Conservation (phyloP, 306 rosid species). For the Astragalus glycyphyllos region DNA sequence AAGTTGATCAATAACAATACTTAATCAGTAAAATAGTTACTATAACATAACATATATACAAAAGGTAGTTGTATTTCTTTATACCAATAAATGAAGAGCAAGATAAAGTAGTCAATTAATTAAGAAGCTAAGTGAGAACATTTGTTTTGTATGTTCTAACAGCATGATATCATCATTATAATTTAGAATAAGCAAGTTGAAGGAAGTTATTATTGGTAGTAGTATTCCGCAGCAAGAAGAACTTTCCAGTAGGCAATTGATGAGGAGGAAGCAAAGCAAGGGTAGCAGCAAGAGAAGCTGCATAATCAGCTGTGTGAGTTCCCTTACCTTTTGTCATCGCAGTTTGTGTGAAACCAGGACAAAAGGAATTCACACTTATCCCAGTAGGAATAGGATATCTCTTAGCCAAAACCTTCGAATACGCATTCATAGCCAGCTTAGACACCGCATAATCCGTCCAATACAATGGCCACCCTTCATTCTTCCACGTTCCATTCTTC, state of each 20-base stretch:
- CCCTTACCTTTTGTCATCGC: conserved; percentile 84
- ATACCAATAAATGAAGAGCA: no score
- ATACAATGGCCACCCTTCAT: conserved; percentile 76
- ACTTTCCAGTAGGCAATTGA: conserved; percentile 60
- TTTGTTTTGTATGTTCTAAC: no score
- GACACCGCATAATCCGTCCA: conserved; percentile 97
- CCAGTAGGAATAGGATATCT: conserved; percentile 23
- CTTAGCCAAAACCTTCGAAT: conserved; percentile 68
- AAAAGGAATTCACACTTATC: conserved; percentile 63
- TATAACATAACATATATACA: no score
- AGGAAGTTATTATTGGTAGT: neutral
- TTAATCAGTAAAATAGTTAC: no score
- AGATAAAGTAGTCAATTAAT: no score
- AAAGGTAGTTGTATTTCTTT: no score
- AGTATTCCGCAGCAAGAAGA: conserved; percentile 41
- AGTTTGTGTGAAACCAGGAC: conserved; percentile 93
- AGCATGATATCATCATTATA: conserved; percentile 30
- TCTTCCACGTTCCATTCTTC: conserved; percentile 68
- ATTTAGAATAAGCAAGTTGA: conserved; percentile 19
- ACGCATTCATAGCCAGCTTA: conserved; percentile 78
- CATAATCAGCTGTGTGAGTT: conserved; percentile 63
- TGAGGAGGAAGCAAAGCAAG: conserved; percentile 74
- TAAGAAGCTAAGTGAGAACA: no score
- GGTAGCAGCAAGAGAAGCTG: conserved; percentile 55
- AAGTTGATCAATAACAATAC: no score